phyloP scores from a whole-genome alignment of 192 early-diverging fungal genomes.

The Phycomyces nitens region DNA sequence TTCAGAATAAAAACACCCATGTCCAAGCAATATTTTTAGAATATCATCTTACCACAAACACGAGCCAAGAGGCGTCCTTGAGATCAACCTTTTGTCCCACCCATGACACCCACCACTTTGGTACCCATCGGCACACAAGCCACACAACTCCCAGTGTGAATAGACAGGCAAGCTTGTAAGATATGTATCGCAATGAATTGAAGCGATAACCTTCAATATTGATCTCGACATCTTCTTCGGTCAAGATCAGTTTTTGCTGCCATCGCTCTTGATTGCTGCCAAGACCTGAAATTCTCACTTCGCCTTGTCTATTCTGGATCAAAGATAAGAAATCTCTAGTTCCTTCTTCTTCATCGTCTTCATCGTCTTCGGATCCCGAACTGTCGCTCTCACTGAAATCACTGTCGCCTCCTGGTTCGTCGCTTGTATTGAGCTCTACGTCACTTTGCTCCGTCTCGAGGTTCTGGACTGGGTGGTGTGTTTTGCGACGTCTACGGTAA shows the following conservation, averaged over 20 bases:
- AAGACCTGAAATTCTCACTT: slow-evolving; percentile 3
- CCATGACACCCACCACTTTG: slow-evolving; percentile 67
- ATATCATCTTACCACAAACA: slow-evolving; percentile 45
- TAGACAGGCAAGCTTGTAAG: slow-evolving; percentile 65
- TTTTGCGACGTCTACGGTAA: slow-evolving; percentile 14
- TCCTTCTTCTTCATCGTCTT: not conserved
- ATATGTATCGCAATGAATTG: slow-evolving; percentile 40
- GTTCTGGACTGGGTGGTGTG: not conserved
- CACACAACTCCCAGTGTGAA: slow-evolving; percentile 69
- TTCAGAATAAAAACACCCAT: too few relatives aligned
- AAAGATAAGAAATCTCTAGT: not conserved
- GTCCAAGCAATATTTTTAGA: not conserved
- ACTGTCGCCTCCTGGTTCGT: slow-evolving; percentile 14
- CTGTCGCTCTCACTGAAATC: slow-evolving; percentile 15
- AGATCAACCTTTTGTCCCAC: slow-evolving; percentile 63
- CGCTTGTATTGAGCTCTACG: slow-evolving; percentile 16
- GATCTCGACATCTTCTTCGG: slow-evolving; percentile 70
- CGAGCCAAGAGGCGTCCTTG: slow-evolving; percentile 69
- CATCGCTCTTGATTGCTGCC: slow-evolving; percentile 11
- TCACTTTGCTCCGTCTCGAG: slow-evolving; percentile 7
- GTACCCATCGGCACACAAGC: slow-evolving; percentile 84
- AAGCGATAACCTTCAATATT: slow-evolving; percentile 62
- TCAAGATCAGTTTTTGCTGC: slow-evolving; percentile 46
- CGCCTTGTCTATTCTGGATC: not conserved
- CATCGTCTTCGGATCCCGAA: not conserved